phyloP scores from a whole-genome alignment of 2,329 filamentous ascomycete genomes.

The Colletotrichum liaoningense region DNA sequence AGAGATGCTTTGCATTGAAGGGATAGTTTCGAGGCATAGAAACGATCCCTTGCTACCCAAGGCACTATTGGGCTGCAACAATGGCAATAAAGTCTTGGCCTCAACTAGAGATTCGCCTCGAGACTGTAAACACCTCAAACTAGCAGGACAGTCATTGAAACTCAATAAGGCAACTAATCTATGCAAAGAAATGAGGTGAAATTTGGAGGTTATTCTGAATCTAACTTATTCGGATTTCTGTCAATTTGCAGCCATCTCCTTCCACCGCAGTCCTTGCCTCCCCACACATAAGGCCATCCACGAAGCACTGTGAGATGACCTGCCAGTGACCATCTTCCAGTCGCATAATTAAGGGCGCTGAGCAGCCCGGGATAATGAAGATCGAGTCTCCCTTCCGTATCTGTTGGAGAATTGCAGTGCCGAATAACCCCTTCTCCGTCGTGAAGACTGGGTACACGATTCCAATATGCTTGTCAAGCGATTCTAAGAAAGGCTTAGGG shows the following conservation, averaged over 20 bases:
- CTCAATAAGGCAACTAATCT: not conserved
- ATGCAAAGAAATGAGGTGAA: not conserved
- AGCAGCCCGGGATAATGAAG: constrained; percentile 15
- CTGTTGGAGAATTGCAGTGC: constrained; percentile 8
- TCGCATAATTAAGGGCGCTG: constrained; percentile 18
- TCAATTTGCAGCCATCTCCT: not conserved
- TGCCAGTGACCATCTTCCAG: not conserved
- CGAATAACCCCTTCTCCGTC: constrained; percentile 4
- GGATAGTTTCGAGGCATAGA: not conserved
- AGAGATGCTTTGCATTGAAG: constrained; percentile 67
- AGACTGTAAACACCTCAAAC: not conserved
- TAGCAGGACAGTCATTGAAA: not conserved
- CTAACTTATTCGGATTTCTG: not conserved
- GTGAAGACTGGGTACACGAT: constrained; percentile 27
- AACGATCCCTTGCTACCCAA: not conserved
- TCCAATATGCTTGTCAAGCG: constrained; percentile 21
- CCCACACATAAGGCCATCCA: constrained; percentile 23
- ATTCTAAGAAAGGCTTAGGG: constrained; percentile 7
- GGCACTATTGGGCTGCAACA: not conserved
- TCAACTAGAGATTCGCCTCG: not conserved
- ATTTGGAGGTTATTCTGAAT: not conserved
- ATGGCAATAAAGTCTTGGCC: not conserved
- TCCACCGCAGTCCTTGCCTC: not conserved
- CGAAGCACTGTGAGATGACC: constrained; percentile 22
- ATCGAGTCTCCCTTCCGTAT: constrained; percentile 18